Evolutionary conservation across 805 yeast genomes (phyloP).

Genomic region (Komagataella mondaviorum): DNA sequence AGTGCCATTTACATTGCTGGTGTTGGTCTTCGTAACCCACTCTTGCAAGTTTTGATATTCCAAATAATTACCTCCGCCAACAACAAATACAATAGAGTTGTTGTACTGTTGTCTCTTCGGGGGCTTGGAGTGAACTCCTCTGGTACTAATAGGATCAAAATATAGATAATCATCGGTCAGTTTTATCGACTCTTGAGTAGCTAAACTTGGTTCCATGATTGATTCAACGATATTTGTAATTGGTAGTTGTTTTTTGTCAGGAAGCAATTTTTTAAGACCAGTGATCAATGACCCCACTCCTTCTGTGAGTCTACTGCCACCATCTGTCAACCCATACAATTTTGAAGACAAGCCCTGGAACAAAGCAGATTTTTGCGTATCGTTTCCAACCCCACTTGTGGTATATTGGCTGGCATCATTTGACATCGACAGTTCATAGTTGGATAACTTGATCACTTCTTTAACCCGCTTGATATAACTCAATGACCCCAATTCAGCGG

Average conservation of each 20-base stretch:
- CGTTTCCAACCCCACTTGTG: slow-evolving; percentile 10
- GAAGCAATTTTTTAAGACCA: slow-evolving; percentile 76
- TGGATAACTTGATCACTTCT: slow-evolving; percentile 48
- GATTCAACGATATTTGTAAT: slow-evolving; percentile 86
- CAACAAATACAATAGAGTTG: slow-evolving; percentile 79
- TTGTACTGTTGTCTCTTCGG: slow-evolving; percentile 75
- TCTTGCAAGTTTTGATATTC: slow-evolving; percentile 93
- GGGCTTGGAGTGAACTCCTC: slow-evolving; percentile 84
- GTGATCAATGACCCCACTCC: slow-evolving; percentile 85
- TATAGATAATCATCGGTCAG: slow-evolving; percentile 82
- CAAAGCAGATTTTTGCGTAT: slow-evolving; percentile 31
- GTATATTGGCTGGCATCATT: slow-evolving; percentile 16
- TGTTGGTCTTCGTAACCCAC: slow-evolving; percentile 36
- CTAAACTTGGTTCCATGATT: slow-evolving; percentile 67
- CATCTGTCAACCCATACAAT: slow-evolving; percentile 70
- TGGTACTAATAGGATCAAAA: slow-evolving; percentile 73
- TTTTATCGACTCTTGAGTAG: slow-evolving; percentile 48
- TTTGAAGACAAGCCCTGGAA: slow-evolving; percentile 66
- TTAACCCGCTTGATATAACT: slow-evolving; percentile 69
- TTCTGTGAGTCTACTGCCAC: slow-evolving; percentile 49
- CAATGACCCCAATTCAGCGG: slow-evolving; percentile 53
- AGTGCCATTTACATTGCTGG: slow-evolving; percentile 6
- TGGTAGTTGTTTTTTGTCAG: slow-evolving; percentile 80
- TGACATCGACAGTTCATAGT: slow-evolving; percentile 11
- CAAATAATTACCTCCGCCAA: slow-evolving; percentile 93